A percentile compares a stretch with the other conserved stretches of the same genome.
phyloP scores from a whole-genome alignment of 1,284 basidiomycete genomes.

The Leccinum pachyderme region DNA sequence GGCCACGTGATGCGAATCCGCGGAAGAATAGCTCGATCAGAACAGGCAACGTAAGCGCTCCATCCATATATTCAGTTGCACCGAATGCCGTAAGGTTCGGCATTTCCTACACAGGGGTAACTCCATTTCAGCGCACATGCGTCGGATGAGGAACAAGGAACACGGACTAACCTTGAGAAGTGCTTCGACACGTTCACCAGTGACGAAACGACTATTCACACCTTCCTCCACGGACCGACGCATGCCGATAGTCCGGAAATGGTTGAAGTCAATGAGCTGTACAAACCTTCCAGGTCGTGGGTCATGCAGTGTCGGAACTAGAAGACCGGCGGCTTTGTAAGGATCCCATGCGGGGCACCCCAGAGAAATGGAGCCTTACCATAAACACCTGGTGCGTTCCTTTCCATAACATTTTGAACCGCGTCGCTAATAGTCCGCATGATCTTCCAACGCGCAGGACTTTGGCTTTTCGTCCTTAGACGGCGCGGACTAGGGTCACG shows the following conservation, averaged over 20 bases:
- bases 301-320: conserved; percentile 73
- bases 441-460: conserved; percentile 78
- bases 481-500: conserved; percentile 78
- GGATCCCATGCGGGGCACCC: conserved; percentile 1
- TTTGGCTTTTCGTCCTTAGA: conserved; percentile 69
- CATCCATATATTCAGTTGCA: conserved; percentile 97
- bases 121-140: conserved; percentile 19
- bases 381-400: conserved; percentile 64
- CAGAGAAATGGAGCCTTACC: conserved; percentile 33
- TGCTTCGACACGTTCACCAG: conserved; percentile 79
- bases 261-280: conserved; percentile 84
- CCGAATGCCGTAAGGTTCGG: conserved; percentile 81
- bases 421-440: conserved; percentile 73
- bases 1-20: conserved; percentile 64
- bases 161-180: conserved; percentile 67
- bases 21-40: conserved; percentile 86
- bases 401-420: conserved; percentile 63
- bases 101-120: conserved; percentile 61
- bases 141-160: conserved; percentile 2
- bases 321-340: conserved; percentile 1
- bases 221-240: conserved; percentile 90
- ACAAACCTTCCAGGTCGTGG: conserved; percentile 75
- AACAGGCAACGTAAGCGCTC: conserved; percentile 77
- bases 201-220: conserved; percentile 88
- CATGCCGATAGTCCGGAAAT: conserved; percentile 94